Base-by-base conservation (phyloP, 192 early-diverging fungal species). In the Backusella macrospora region DNA sequence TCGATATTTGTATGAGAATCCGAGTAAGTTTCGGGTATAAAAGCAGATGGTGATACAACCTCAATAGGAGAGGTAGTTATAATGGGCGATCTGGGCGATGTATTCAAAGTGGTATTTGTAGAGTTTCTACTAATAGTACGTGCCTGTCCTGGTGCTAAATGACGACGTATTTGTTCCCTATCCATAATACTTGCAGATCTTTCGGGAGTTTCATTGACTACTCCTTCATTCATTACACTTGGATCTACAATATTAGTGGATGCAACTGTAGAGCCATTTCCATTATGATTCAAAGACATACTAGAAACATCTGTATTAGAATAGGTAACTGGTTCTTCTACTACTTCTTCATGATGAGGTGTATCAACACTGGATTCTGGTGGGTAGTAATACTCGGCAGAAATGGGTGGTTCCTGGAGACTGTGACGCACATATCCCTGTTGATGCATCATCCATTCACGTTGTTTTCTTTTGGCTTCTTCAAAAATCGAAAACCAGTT, bases 401-500 rank as follows among this genome's bases (percentile, higher is more conserved):
- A 37, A 5, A 45, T 49, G 8, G 39, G 23, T 15, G 46, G 42
- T 12, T 29, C 62, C 18, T 29, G 34, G 14, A 18, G 29, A 65
- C 26, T 63, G 16, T 10, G 18, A 6, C 34, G 62, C 2, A 12
- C 10, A 16, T 63, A 45, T 15, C 55, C 65, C 63, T 75, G 59
- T 23, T 70, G 63, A 46, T 70, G 62, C 37, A 70, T 52, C 34
- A 16, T 38, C 78, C 78, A 79, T 34, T 73, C 68, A 7, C 78
- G 62, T 49, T 79, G 78, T 52, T 68, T 73, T 23, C 71, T 47
- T 43, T 76, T 72, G 34, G 76, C 80, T 71, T 81, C 80, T 55
- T 81, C 80, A 62, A 81, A 77, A 45, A 81, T 70, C 5, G 52
- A 46, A 49, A 77, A 77, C 80, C 80, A 81, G 49, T 81, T 81